Conservation (phyloP, 1,139 yeast genomes). For the Pneumocystis murina region DNA sequence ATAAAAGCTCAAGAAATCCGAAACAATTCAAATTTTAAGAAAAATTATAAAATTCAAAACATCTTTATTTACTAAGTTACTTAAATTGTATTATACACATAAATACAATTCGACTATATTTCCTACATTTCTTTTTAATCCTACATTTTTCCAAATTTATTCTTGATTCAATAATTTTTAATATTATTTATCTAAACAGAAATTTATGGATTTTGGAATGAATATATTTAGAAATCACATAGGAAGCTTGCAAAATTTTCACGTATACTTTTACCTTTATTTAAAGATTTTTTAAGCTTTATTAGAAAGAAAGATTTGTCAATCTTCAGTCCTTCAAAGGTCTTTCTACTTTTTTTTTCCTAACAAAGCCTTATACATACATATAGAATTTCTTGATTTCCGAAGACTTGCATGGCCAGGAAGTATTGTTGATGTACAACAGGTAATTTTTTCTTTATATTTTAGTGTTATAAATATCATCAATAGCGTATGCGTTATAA, state of each 20-base stretch:
- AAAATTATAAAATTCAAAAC: neutral
- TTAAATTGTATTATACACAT: neutral
- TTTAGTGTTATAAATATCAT: neutral
- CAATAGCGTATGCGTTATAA: constrained; percentile 25
- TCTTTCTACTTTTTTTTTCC: constrained; percentile 9
- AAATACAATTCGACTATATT: neutral
- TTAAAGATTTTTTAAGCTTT: neutral
- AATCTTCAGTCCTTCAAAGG: constrained; percentile 81
- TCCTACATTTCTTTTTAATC: neutral
- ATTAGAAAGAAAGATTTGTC: constrained; percentile 31
- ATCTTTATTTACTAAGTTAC: neutral
- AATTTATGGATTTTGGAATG: neutral
- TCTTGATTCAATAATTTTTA: neutral
- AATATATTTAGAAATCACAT: neutral
- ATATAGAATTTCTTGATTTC: constrained; percentile 51
- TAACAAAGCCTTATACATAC: neutral
- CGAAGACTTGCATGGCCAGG: constrained; percentile 81
- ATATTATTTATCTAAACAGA: neutral
- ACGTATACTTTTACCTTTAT: neutral
- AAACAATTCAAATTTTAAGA: no score
- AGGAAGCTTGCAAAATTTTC: neutral
- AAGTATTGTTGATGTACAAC: constrained; percentile 78
- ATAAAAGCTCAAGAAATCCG: no score
- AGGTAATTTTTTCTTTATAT: constrained; percentile 51
- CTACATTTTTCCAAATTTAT: neutral